A percentile compares a stretch with the other conserved stretches of the same genome.
These are phyloP conservation scores for Senna siamea DNA, from an alignment of 306 rosid species.

Conservation along the genomic window DNA sequence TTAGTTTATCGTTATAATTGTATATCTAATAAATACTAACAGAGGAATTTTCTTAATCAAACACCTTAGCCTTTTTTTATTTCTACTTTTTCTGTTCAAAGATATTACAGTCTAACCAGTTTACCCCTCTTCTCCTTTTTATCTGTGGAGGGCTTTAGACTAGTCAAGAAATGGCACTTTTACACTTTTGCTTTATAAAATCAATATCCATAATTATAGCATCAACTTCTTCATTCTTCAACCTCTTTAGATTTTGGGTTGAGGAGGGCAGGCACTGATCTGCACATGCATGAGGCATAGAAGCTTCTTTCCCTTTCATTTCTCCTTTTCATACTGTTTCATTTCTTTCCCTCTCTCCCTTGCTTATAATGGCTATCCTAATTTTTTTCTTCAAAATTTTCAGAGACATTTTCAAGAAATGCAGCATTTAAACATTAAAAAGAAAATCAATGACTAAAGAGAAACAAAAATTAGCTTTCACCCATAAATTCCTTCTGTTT, in stretches of 20 bases:
- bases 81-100: not conserved
- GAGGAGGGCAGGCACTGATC: not conserved
- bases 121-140: not conserved
- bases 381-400: not conserved
- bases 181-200: constrained; percentile 55
- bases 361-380: not conserved
- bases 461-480: not conserved
- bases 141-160: constrained; percentile 35
- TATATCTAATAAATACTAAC: too few species aligned
- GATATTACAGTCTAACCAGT: constrained; percentile 27
- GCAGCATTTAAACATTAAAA: not conserved
- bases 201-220: constrained; percentile 35
- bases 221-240: constrained; percentile 19
- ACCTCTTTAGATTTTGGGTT: constrained; percentile 19
- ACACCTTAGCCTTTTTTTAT: not conserved
- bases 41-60: not conserved
- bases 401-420: not conserved
- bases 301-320: constrained; percentile 39
- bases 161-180: constrained; percentile 42
- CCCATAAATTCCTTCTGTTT: constrained; percentile 1
- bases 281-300: constrained; percentile 22
- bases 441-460: not conserved
- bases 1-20: too few species aligned
- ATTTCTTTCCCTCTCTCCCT: constrained; percentile 15
- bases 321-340: constrained; percentile 28